Evolutionary conservation across 192 early-diverging fungal species (phyloP).

Genomic region (Umbelopsis sp.): DNA sequence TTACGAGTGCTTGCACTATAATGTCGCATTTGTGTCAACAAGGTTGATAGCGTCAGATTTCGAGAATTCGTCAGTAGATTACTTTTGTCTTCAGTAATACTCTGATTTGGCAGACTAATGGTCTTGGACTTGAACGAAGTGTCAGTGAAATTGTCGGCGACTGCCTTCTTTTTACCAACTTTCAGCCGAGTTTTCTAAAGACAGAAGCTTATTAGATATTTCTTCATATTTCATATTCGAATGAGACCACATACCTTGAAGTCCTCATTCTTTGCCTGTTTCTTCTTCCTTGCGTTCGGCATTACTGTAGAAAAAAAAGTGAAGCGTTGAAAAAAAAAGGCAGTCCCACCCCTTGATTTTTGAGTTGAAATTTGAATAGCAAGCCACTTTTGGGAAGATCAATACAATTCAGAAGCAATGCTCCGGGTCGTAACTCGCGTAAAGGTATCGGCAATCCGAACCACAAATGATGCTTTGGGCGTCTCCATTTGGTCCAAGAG

Average conservation of each 20-base stretch:
- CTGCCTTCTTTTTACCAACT: constrained; percentile 84
- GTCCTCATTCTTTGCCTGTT: constrained; percentile 76
- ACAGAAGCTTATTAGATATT: background rate
- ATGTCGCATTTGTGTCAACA: constrained; percentile 76
- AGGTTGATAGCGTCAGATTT: constrained; percentile 76
- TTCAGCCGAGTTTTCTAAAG: constrained; percentile 87
- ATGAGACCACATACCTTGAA: constrained; percentile 52
- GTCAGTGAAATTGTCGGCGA: constrained; percentile 75
- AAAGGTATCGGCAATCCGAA: background rate
- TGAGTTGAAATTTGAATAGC: background rate
- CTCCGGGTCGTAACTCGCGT: background rate
- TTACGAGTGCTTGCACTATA: constrained; percentile 65
- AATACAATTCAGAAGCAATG: background rate
- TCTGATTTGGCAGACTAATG: constrained; percentile 80
- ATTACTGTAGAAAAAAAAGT: constrained; percentile 27
- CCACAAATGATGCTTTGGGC: background rate
- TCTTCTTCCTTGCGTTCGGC: constrained; percentile 67
- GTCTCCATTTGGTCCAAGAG: background rate
- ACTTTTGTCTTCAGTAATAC: constrained; percentile 76
- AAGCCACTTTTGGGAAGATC: background rate
- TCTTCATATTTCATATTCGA: background rate
- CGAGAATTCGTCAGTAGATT: constrained; percentile 69
- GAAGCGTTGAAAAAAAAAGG: constrained; percentile 26
- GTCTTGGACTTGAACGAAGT: constrained; percentile 81
- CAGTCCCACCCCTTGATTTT: constrained; percentile 15